phyloP scores from a whole-genome alignment of 2,329 filamentous ascomycete genomes.

The Colletotrichum eremochloae region DNA sequence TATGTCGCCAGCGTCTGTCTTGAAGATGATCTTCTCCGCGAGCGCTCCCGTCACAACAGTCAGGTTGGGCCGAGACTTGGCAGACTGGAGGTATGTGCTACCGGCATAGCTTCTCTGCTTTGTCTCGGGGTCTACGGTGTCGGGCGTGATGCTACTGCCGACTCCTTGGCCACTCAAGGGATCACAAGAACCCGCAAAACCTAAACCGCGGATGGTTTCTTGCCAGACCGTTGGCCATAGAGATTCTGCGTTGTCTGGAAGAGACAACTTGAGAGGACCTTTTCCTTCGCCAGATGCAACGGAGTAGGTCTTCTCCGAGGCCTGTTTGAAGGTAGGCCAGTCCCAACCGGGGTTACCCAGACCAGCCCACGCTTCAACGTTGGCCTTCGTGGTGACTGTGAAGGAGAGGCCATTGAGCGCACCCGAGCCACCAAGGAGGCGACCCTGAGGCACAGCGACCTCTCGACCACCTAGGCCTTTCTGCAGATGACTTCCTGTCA shows the following conservation, averaged over 20 bases:
- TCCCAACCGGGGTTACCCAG: slow-evolving; percentile 49
- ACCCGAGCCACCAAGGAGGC: slow-evolving; percentile 47
- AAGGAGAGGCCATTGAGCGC: slow-evolving; percentile 48
- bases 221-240: slow-evolving; percentile 43
- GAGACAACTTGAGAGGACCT: slow-evolving; percentile 40
- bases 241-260: slow-evolving; percentile 39
- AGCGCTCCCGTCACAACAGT: slow-evolving; percentile 45
- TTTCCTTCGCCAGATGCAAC: slow-evolving; percentile 28
- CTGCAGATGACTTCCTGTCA: slow-evolving; percentile 13
- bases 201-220: slow-evolving; percentile 43
- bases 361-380: slow-evolving; percentile 47
- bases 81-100: slow-evolving; percentile 44
- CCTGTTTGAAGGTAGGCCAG: slow-evolving; percentile 44
- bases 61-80: slow-evolving; percentile 45
- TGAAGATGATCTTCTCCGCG: slow-evolving; percentile 46
- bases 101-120: slow-evolving; percentile 47
- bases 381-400: slow-evolving; percentile 42
- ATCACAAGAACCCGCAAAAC: slow-evolving; percentile 42
- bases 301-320: slow-evolving; percentile 39
- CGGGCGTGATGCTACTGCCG: slow-evolving; percentile 38
- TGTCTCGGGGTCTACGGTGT: slow-evolving; percentile 46
- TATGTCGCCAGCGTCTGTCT: slow-evolving; percentile 19
- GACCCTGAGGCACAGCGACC: slow-evolving; percentile 44
- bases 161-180: slow-evolving; percentile 45
- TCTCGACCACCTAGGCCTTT: slow-evolving; percentile 41